A percentile compares a stretch with the other conserved stretches of the same genome.
These are phyloP conservation scores for Microstegium vimineum DNA, from an alignment of 176 grass and related monocot genomes.

Conservation along the genomic window DNA sequence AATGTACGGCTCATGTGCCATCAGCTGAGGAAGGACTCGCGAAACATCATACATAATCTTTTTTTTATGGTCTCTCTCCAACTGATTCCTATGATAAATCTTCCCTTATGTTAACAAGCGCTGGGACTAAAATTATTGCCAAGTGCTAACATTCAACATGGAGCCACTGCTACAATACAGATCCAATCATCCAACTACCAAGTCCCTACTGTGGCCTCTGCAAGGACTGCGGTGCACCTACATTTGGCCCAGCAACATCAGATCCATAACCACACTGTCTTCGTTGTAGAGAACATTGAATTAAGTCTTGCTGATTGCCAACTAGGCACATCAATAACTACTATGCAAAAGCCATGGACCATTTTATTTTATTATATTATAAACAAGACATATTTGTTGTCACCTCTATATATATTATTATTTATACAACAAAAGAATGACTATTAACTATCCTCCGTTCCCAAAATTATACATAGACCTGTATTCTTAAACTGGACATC, in stretches of 20 bases:
- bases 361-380: not conserved
- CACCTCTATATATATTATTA: not conserved
- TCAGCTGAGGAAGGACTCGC: slow-evolving; percentile 25
- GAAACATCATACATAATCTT: slow-evolving; percentile 19
- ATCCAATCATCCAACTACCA: slow-evolving; percentile 6
- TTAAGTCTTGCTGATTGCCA: slow-evolving; percentile 16
- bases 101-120: not conserved
- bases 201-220: not conserved
- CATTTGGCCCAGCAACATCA: not conserved
- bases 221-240: slow-evolving; percentile 17
- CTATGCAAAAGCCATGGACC: not conserved
- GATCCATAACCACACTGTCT: not conserved
- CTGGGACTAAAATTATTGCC: not conserved
- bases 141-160: not conserved
- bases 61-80: slow-evolving; percentile 7
- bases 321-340: not conserved
- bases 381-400: not conserved
- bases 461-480: not conserved
- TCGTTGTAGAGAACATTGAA: not conserved
- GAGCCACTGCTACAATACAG: not conserved
- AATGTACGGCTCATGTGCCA: not conserved
- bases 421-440: not conserved
- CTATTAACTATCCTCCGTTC: not conserved
- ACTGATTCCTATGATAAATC: not conserved
- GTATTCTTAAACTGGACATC: not conserved